phyloP scores from a whole-genome alignment of 768 basidiomycete genomes.

The Psilocybe tampanensis region DNA sequence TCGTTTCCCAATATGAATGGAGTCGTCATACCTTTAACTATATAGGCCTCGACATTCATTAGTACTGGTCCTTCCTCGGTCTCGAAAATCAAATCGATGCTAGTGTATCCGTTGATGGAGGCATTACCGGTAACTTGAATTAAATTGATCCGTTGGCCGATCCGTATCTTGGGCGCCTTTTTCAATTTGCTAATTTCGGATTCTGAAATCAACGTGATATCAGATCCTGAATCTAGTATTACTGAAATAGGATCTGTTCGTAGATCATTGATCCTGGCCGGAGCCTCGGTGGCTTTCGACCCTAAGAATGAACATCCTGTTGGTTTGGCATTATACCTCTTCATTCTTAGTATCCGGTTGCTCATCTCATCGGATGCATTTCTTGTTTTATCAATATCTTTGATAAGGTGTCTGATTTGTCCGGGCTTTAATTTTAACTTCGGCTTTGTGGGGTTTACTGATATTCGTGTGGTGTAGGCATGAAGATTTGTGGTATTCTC shows the following conservation, averaged over 20 bases:
- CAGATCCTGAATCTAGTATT: constrained; percentile 34
- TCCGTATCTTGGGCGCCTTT: constrained; percentile 16
- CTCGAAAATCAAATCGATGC: constrained; percentile 25
- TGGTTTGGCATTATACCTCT: constrained; percentile 22
- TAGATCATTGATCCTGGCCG: neutral
- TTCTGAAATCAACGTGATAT: constrained; percentile 36
- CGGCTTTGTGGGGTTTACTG: too few species aligned
- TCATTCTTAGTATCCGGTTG: too few species aligned
- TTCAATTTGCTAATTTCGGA: constrained; percentile 4
- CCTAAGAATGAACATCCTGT: constrained; percentile 36
- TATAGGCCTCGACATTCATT: constrained; percentile 30
- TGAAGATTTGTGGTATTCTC: neutral
- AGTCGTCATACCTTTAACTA: constrained; percentile 30
- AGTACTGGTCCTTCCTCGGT: constrained; percentile 23
- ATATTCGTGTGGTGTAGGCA: too few species aligned
- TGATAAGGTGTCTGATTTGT: too few species aligned
- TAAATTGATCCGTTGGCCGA: constrained; percentile 30
- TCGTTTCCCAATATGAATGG: constrained; percentile 35
- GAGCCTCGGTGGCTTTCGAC: constrained; percentile 22
- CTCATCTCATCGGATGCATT: too few species aligned
- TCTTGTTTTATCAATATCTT: too few species aligned
- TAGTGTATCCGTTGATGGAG: constrained; percentile 27
- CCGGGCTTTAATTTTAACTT: too few species aligned
- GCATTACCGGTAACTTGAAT: constrained; percentile 33
- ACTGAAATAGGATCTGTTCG: constrained; percentile 5